Percentiles rank a stretch among this genome's conserved stretches.
Evolutionary conservation across 768 basidiomycete species (phyloP).

Genomic region (Thelephora aurantiotincta): DNA sequence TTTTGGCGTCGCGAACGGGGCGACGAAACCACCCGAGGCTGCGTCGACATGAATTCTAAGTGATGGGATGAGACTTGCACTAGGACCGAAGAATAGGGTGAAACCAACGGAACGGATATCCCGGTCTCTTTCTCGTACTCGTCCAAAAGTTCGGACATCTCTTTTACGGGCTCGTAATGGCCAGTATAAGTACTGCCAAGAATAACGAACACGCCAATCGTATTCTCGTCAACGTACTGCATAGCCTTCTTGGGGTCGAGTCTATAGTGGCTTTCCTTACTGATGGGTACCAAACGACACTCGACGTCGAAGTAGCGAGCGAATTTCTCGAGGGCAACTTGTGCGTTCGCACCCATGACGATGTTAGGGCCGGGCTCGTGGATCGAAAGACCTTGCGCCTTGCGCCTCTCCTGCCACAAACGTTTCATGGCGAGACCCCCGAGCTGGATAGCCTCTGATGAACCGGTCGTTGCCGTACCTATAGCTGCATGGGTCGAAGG

Average conservation of each 20-base stretch:
- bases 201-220: conserved; percentile 54
- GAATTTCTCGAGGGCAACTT: conserved; percentile 59
- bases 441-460: conserved; percentile 59
- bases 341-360: conserved; percentile 54
- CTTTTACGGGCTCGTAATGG: conserved; percentile 70
- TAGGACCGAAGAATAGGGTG: conserved; percentile 20
- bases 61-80: conserved; percentile 7
- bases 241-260: conserved; percentile 58
- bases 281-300: conserved; percentile 47
- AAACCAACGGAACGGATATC: conserved; percentile 19
- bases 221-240: conserved; percentile 57
- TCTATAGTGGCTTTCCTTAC: conserved; percentile 57
- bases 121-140: conserved; percentile 35
- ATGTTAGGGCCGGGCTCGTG: conserved; percentile 55
- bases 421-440: conserved; percentile 63
- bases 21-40: conserved; percentile 48
- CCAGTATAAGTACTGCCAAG: conserved; percentile 42
- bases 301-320: conserved; percentile 59
- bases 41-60: conserved; percentile 27
- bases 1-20: conserved; percentile 43
- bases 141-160: conserved; percentile 64
- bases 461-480: conserved; percentile 59
- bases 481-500: conserved; percentile 38
- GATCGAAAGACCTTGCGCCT: conserved; percentile 48
- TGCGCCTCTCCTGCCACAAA: conserved; percentile 54